Evolutionary conservation across 2,329 filamentous ascomycete species (phyloP), one percentile per base, ranked within the genome.

Genomic region (Fusarium anthophilum): DNA sequence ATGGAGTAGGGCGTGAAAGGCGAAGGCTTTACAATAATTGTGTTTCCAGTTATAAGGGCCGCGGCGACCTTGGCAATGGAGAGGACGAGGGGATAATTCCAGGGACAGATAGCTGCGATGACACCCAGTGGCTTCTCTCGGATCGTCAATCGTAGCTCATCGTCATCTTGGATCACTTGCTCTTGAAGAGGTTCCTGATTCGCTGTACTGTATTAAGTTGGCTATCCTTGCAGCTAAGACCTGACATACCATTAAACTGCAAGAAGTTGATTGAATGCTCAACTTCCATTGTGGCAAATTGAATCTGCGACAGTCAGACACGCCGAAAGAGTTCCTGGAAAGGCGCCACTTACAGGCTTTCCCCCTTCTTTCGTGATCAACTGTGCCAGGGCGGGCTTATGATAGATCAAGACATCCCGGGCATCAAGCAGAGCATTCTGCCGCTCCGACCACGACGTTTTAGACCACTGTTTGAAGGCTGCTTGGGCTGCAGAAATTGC

Each of bases 1-100:
- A 83, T 81, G 8, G 83, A 85, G 80, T 90, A 91, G 0, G 89
- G 88, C 1, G 89, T 89, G 79, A 87, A 90, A 0, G 87, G 87
- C 3, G 87, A 89, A 3, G 88, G 87, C 79, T 90, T 90, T 65
- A 89, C 78, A 61, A 90, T 88, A 50, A 90, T 79, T 26, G 80
- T 79, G 76, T 89, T 89, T 9, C 88, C 88, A 0, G 89, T 88
- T 35, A 91, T 68, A 2, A 92, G 77, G 5, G 87, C 87, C 1
- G 89, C 86, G 4, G 84, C 86, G 41, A 91, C 81, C 79, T 92
- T 92, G 64, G 84, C 84, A 12, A 84, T 77, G 13, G 83, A 83
- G 7, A 90, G 80, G 18, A 85, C 76, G 24, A 91, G 77, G 11
- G 89, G 89, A 76, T 87, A 88, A 71, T 89, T 89, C 87, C 87